phyloP scores from a whole-genome alignment of 2,329 filamentous ascomycete species.

The Colletotrichum higginsianum region DNA sequence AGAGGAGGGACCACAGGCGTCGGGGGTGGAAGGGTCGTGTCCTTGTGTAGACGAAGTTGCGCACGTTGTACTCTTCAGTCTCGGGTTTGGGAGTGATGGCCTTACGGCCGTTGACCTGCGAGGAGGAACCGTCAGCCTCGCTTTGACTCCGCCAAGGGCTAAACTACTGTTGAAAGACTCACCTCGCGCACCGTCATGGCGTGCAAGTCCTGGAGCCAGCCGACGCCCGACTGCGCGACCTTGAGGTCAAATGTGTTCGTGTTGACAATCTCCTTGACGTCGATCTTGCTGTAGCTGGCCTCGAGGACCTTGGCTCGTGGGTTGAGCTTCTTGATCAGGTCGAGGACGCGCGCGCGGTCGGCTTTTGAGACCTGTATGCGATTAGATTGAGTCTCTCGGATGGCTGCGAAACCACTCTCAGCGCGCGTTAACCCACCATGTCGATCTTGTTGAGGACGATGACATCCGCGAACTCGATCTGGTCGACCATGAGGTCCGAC shows the following conservation, averaged over 20 bases:
- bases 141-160: slow-evolving; percentile 46
- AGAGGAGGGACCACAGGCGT: slow-evolving; percentile 60
- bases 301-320: slow-evolving; percentile 76
- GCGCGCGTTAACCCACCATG: slow-evolving; percentile 58
- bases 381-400: not conserved
- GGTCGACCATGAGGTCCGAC: slow-evolving; percentile 82
- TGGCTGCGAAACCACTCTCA: not conserved
- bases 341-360: slow-evolving; percentile 62
- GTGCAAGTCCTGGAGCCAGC: slow-evolving; percentile 80
- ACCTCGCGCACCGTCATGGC: slow-evolving; percentile 76
- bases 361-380: slow-evolving; percentile 54
- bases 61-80: slow-evolving; percentile 80
- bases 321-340: slow-evolving; percentile 74
- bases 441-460: slow-evolving; percentile 81
- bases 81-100: slow-evolving; percentile 77
- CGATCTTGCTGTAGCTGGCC: slow-evolving; percentile 70
- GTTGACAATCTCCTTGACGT: slow-evolving; percentile 75
- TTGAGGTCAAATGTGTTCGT: slow-evolving; percentile 77
- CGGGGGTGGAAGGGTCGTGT: slow-evolving; percentile 68
- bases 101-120: slow-evolving; percentile 62
- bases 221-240: slow-evolving; percentile 74
- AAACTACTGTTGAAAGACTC: slow-evolving; percentile 27
- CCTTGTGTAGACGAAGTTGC: slow-evolving; percentile 78
- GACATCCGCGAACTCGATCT: slow-evolving; percentile 84
- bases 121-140: not conserved